A percentile compares a stretch with the other conserved stretches of the same genome.
Conservation (phyloP, 1,139 yeast species). For the Zygotorulaspora mrakii region DNA sequence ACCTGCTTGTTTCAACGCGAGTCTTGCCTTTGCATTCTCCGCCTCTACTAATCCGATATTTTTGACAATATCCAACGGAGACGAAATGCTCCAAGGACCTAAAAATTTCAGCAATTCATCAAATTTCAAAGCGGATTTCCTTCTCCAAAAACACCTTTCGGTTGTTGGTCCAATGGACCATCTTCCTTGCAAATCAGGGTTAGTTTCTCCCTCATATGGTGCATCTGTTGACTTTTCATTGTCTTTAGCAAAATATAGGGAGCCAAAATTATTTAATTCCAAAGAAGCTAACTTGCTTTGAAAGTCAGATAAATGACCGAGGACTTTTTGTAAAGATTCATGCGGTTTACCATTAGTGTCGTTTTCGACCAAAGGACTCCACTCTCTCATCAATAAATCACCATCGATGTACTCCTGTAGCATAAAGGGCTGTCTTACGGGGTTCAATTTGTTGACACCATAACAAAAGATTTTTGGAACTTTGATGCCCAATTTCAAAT, state of each 20-base stretch:
- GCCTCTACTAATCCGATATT: slow-evolving; percentile 66
- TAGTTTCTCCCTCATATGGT: slow-evolving; percentile 66
- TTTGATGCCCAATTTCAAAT: slow-evolving; percentile 44
- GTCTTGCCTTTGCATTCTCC: slow-evolving; percentile 55
- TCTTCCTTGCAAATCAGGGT: slow-evolving; percentile 53
- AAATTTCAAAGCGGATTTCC: slow-evolving; percentile 50
- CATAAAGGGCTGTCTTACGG: slow-evolving; percentile 67
- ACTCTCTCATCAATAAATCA: slow-evolving; percentile 74
- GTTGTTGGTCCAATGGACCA: slow-evolving; percentile 92
- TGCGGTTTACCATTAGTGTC: slow-evolving; percentile 41
- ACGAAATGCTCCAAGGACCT: slow-evolving; percentile 73
- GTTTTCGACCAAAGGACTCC: slow-evolving; percentile 77
- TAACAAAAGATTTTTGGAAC: slow-evolving; percentile 78
- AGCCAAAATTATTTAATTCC: slow-evolving; percentile 70
- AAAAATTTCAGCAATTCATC: slow-evolving; percentile 39
- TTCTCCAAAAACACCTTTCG: slow-evolving; percentile 73
- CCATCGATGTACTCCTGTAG: slow-evolving; percentile 79
- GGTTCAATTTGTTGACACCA: slow-evolving; percentile 59
- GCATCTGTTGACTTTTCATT: slow-evolving; percentile 42
- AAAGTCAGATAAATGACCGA: slow-evolving; percentile 60
- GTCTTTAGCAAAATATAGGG: slow-evolving; percentile 60
- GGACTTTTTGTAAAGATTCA: slow-evolving; percentile 50
- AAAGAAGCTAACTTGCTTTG: slow-evolving; percentile 49
- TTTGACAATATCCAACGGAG: slow-evolving; percentile 57
- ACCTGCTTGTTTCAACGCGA: slow-evolving; percentile 54